Base-by-base conservation (phyloP, 2,329 filamentous ascomycete genomes). In the Talaromyces piceae region DNA sequence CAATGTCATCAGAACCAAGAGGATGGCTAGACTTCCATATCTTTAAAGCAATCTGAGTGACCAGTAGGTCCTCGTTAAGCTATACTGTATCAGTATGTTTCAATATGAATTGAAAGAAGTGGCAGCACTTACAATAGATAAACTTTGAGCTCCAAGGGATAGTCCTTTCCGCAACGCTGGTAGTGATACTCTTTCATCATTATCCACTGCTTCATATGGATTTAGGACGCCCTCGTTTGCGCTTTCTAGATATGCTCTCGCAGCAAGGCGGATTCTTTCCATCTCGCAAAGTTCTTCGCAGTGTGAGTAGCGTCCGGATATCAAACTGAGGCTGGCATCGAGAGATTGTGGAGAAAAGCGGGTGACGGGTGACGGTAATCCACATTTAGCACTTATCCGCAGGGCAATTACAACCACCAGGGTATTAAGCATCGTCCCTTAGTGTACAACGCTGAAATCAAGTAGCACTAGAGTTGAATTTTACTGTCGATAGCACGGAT, bases 31-130 rank as follows among this genome's bases (percentile, higher is more conserved):
- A 49, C 13, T 41, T 52, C 54, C 58, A 57, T 26, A 37, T 33
- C 27, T 56, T 56, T 25, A 69, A 47, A 33, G 59, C 65, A 13
- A 44, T 52, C 27, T 61, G 56, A 5, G 57, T 59, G 8, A 67
- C 51, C 25, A 66, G 58, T 3, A 72, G 55, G 47, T 58, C 61
- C 54, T 70, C 63, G 23, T 62, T 63, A 23, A 56, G 50, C 69
- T 47, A 25, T 22, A 20, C n/a, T 31, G 23, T 33, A 31, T 54
- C 30, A 54, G 26, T 30, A 20, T 13, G 1, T 11, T 16, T 46
- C 20, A 25, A 16, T 46, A 20, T 3, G 22, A 3, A 31, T 16
- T 22, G 11, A n/a, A 6, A 5, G 4, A 28, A 31, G n/a, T n/a
- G 3, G n/a, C 12, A 23, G 20, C 3, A 37, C 27, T 26, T 30